Evolutionary conservation across 257 asterid genomes (phyloP).

Genomic region (Rauvolfia tetraphylla): DNA sequence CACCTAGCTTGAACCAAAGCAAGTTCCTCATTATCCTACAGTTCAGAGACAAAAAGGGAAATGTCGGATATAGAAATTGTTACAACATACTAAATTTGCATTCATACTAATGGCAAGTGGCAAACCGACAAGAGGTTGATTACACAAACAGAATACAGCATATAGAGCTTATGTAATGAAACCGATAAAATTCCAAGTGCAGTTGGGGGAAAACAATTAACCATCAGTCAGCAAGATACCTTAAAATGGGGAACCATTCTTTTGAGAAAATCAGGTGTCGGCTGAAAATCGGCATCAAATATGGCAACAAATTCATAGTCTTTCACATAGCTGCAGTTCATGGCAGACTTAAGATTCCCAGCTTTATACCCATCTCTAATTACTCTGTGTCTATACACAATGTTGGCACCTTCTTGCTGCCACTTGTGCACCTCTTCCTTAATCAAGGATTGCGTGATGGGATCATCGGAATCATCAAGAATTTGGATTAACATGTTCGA

Average conservation of each 20-base stretch:
- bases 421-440: constrained; percentile 83
- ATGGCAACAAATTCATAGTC: constrained; percentile 93
- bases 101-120: not conserved
- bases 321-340: constrained; percentile 86
- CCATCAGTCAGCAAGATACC: constrained; percentile 38
- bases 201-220: too few species aligned
- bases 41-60: constrained; percentile 6
- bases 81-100: not conserved
- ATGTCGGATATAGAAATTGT: constrained; percentile 6
- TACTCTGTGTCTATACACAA: constrained; percentile 79
- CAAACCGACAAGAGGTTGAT: constrained; percentile 10
- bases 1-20: constrained; percentile 97
- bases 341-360: constrained; percentile 91
- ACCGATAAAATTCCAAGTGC: not conserved
- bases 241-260: constrained; percentile 79
- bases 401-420: constrained; percentile 76
- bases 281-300: constrained; percentile 95
- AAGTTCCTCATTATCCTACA: constrained; percentile 84
- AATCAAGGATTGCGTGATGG: constrained; percentile 53
- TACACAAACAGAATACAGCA: not conserved
- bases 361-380: constrained; percentile 92
- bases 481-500: constrained; percentile 73
- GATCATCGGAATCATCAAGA: constrained; percentile 88
- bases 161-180: constrained; percentile 10
- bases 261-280: constrained; percentile 71